These are phyloP conservation scores for Pleurotus citrinopileatus DNA, from an alignment of 768 basidiomycete genomes.

Conservation along the genomic window DNA sequence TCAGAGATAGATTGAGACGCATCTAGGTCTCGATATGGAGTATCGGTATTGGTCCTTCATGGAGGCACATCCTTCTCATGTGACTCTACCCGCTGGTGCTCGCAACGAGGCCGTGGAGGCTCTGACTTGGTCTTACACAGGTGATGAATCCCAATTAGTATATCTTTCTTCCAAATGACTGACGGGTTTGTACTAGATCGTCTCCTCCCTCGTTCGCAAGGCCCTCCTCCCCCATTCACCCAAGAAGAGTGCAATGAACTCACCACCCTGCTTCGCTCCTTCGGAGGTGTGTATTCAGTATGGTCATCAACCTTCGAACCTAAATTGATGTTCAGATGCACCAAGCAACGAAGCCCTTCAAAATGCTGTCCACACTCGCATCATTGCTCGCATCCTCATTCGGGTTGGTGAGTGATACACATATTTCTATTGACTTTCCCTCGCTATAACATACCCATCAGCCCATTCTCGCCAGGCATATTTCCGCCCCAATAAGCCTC, in stretches of 20 bases:
- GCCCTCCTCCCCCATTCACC: conserved; percentile 63
- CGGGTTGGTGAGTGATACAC: conserved; percentile 53
- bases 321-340: conserved; percentile 17
- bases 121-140: conserved; percentile 79
- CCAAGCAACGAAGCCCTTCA: conserved; percentile 40
- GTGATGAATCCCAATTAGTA: conserved; percentile 27
- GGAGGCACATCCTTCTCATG: conserved; percentile 76
- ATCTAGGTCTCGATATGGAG: conserved; percentile 66
- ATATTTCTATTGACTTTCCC: background rate
- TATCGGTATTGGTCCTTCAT: conserved; percentile 83
- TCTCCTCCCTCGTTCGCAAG: conserved; percentile 57
- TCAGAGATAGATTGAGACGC: background rate
- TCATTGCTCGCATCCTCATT: conserved; percentile 66
- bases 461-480: conserved; percentile 70
- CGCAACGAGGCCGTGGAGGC: conserved; percentile 70
- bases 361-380: conserved; percentile 52
- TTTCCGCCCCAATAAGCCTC: conserved; percentile 66
- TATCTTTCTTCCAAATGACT: background rate
- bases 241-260: conserved; percentile 80
- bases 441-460: conserved; percentile 16
- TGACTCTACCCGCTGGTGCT: conserved; percentile 50
- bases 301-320: background rate
- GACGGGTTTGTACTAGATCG: conserved; percentile 45
- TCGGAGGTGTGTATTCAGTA: conserved; percentile 17
- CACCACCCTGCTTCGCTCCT: conserved; percentile 52